Conservation (phyloP, 495 filamentous ascomycete genomes). For the Neurospora hispaniola region DNA sequence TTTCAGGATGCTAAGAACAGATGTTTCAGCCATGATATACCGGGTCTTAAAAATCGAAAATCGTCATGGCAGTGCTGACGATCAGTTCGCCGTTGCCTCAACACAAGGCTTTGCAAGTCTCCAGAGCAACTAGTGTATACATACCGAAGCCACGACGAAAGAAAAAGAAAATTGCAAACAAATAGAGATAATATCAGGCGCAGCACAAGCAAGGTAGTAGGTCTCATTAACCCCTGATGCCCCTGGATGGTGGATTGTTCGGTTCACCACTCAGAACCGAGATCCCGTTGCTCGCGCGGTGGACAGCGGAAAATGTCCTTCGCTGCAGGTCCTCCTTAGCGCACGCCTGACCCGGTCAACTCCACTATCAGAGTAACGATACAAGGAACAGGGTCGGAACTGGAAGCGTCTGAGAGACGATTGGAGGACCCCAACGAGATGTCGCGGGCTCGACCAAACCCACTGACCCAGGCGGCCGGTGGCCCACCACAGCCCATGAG, state of each 20-base stretch:
- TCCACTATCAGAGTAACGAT: conserved; percentile 13
- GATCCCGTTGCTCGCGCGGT: not conserved
- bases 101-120: not conserved
- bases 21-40: not conserved
- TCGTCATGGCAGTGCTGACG: not conserved
- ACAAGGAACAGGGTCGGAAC: conserved; percentile 16
- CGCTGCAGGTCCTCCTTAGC: conserved; percentile 9
- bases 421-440: not conserved
- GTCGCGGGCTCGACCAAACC: conserved; percentile 1
- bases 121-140: not conserved
- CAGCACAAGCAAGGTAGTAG: not conserved
- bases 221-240: not conserved
- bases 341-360: conserved; percentile 12
- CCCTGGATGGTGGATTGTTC: not conserved
- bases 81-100: not conserved
- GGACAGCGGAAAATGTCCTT: conserved; percentile 11
- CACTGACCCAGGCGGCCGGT: conserved; percentile 4
- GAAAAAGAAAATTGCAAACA: not conserved
- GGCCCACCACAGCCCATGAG: conserved; percentile 6
- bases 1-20: not conserved
- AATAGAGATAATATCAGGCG: not conserved
- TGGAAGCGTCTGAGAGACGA: not conserved
- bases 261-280: not conserved
- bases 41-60: not conserved
- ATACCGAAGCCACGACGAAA: not conserved